These are phyloP conservation scores for Saturnispora kantuleensis DNA, from an alignment of 805 yeast genomes.

Conservation along the genomic window DNA sequence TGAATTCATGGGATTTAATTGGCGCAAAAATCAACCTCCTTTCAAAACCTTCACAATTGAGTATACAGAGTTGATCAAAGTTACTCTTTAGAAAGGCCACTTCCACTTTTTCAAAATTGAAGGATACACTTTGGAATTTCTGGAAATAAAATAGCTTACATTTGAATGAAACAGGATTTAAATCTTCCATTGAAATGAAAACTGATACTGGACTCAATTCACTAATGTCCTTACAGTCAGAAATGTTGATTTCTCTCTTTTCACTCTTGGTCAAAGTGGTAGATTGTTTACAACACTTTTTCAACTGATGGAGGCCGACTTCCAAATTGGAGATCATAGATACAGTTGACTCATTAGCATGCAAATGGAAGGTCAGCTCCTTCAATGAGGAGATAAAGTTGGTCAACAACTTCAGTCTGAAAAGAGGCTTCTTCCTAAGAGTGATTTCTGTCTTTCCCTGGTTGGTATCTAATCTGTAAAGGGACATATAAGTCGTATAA, in stretches of 20 bases:
- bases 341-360: constrained; percentile 15
- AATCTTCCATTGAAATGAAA: constrained; percentile 8
- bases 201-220: constrained; percentile 17
- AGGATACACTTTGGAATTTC: constrained; percentile 14
- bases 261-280: constrained; percentile 19
- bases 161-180: constrained; percentile 6
- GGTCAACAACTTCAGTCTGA: constrained; percentile 21
- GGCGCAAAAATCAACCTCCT: constrained; percentile 28
- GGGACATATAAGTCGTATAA: constrained; percentile 18
- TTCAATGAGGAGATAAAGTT: constrained; percentile 17
- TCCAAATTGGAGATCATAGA: constrained; percentile 20
- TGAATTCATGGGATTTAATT: constrained; percentile 22
- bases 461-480: constrained; percentile 17
- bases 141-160: constrained; percentile 23
- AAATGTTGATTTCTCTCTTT: constrained; percentile 14
- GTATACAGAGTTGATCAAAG: constrained; percentile 18
- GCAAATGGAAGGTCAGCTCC: constrained; percentile 15
- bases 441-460: constrained; percentile 22
- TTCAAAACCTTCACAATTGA: constrained; percentile 23
- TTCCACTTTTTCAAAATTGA: constrained; percentile 17
- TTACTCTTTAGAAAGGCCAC: constrained; percentile 12
- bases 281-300: constrained; percentile 14
- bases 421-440: constrained; percentile 25
- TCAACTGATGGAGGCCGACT: constrained; percentile 16
- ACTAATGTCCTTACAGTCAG: constrained; percentile 20